phyloP scores from a whole-genome alignment of 78 protist species.

The Dictyostelium firmibasis region DNA sequence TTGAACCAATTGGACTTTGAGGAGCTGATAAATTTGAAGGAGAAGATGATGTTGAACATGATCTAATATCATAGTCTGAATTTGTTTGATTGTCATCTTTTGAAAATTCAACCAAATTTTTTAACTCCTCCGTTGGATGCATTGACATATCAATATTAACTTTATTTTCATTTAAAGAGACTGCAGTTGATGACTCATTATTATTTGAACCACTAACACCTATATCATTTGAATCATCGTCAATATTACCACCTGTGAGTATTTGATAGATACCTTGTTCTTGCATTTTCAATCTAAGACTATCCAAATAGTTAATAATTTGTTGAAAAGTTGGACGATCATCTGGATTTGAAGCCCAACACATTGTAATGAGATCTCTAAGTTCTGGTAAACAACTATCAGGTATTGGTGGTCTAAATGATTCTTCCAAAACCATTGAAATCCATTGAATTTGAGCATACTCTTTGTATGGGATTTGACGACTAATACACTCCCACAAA shows the following conservation, averaged over 20 bases:
- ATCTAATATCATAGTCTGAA: background rate
- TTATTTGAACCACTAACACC: background rate
- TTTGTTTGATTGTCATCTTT: background rate
- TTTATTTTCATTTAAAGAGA: slow-evolving; percentile 7
- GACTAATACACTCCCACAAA: slow-evolving; percentile 48
- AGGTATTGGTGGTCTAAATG: slow-evolving; percentile 42
- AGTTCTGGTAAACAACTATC: slow-evolving; percentile 44
- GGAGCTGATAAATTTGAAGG: background rate
- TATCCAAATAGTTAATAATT: background rate
- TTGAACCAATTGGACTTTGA: background rate
- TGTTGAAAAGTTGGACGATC: slow-evolving; percentile 23
- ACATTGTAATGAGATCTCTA: background rate
- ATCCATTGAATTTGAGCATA: slow-evolving; percentile 32
- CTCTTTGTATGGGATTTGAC: slow-evolving; percentile 55
- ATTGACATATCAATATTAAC: background rate
- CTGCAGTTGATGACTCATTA: background rate
- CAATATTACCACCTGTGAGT: background rate
- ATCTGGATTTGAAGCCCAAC: slow-evolving; percentile 28
- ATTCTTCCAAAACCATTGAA: slow-evolving; percentile 16
- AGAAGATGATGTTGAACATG: slow-evolving; percentile 19
- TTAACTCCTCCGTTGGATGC: slow-evolving; percentile 25
- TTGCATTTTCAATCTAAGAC: background rate
- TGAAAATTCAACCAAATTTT: background rate
- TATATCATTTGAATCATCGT: background rate
- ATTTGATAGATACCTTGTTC: slow-evolving; percentile 20